Percentiles rank a stretch among this genome's conserved stretches.
Evolutionary conservation across 1,284 basidiomycete species (phyloP).

Genomic region (Papiliotrema nemorosa): DNA sequence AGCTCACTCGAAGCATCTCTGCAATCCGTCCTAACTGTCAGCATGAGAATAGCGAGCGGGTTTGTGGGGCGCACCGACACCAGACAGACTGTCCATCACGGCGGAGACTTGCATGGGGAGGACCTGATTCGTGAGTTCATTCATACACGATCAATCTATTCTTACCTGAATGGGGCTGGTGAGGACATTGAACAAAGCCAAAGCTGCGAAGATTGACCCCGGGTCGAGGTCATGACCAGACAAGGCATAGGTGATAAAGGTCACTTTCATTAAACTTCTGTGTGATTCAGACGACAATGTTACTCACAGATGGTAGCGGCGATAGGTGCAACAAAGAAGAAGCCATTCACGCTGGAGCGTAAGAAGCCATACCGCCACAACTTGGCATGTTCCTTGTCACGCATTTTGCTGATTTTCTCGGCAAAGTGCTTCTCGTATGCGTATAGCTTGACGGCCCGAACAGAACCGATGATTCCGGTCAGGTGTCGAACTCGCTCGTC

Average conservation of each 20-base stretch:
- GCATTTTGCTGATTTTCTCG: slow-evolving; percentile 55
- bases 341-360: slow-evolving; percentile 31
- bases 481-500: slow-evolving; percentile 55
- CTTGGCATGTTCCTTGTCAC: slow-evolving; percentile 55
- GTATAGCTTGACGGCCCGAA: slow-evolving; percentile 46
- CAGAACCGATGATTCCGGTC: slow-evolving; percentile 37
- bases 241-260: slow-evolving; percentile 70
- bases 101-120: slow-evolving; percentile 42
- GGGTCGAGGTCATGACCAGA: slow-evolving; percentile 64
- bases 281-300: not conserved
- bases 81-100: slow-evolving; percentile 54
- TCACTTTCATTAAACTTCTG: slow-evolving; percentile 44
- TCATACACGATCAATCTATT: too few species aligned
- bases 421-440: slow-evolving; percentile 58
- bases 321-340: slow-evolving; percentile 57
- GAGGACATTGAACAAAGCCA: slow-evolving; percentile 68
- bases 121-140: too few species aligned
- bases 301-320: slow-evolving; percentile 58
- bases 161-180: slow-evolving; percentile 18
- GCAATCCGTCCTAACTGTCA: slow-evolving; percentile 53
- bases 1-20: slow-evolving; percentile 55
- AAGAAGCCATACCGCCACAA: slow-evolving; percentile 37
- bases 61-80: not conserved
- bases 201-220: slow-evolving; percentile 66
- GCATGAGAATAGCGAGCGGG: not conserved